phyloP scores from a whole-genome alignment of 148 eudicot species.

The Simmondsia chinensis region DNA sequence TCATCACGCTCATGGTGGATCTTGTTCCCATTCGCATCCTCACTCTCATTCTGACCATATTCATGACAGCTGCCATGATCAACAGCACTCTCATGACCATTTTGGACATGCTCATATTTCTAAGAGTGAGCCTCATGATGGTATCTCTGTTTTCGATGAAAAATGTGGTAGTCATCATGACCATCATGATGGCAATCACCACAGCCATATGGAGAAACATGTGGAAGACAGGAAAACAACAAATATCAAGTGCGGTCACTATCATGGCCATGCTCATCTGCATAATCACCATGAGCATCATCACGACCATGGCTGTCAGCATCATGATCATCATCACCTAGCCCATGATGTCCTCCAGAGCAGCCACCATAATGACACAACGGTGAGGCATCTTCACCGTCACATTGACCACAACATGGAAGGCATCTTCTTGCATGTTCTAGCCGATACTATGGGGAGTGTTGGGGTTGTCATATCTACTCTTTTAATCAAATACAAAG shows the following conservation, averaged over 20 bases:
- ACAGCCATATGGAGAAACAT: conserved; percentile 13
- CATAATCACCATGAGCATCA: conserved; percentile 17
- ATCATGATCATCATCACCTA: conserved; percentile 19
- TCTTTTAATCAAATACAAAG: conserved; percentile 75
- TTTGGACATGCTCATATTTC: conserved; percentile 21
- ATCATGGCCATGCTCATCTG: conserved; percentile 6
- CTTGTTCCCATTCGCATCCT: conserved; percentile 59
- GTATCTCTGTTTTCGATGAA: conserved; percentile 15
- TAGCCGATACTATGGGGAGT: conserved; percentile 97
- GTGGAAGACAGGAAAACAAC: too few relatives aligned
- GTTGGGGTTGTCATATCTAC: conserved; percentile 95
- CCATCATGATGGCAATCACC: conserved; percentile 17
- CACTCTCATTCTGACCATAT: conserved; percentile 27
- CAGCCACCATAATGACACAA: conserved; percentile 12
- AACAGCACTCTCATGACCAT: conserved; percentile 10
- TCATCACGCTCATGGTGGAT: conserved; percentile 97
- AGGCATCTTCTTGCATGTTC: conserved; percentile 94
- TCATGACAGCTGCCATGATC: too few relatives aligned
- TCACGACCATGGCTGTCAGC: conserved; percentile 17
- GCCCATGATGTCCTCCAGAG: conserved; percentile 8
- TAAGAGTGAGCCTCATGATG: conserved; percentile 16
- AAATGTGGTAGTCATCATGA: conserved; percentile 2
- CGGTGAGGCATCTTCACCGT: conserved; percentile 34
- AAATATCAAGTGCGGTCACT: too few relatives aligned
- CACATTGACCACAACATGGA: conserved; percentile 98